Conservation (phyloP, 2,329 filamentous ascomycete genomes). For the Zopfia rhizophila region DNA sequence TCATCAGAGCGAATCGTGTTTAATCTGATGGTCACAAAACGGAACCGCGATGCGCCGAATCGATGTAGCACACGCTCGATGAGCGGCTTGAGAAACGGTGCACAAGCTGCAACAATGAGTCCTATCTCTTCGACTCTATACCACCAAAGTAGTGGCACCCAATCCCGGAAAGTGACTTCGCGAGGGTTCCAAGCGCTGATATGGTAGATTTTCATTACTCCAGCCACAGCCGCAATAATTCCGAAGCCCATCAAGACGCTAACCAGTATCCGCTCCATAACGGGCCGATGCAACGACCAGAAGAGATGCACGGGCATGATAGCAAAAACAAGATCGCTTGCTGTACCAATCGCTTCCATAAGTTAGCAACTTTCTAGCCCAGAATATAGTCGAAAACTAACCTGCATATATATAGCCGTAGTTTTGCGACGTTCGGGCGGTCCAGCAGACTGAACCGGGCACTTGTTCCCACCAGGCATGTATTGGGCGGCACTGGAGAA, state of each 20-base stretch:
- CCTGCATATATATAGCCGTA: conserved; percentile 18
- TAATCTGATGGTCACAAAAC: conserved; percentile 9
- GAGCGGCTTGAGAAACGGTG: conserved; percentile 13
- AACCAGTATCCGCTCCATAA: conserved; percentile 10
- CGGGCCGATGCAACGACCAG: conserved; percentile 13
- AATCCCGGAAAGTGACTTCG: conserved; percentile 10
- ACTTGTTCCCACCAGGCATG: conserved; percentile 14
- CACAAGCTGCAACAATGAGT: conserved; percentile 18
- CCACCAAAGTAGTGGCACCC: conserved; percentile 16
- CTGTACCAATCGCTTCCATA: conserved; percentile 10
- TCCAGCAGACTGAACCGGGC: conserved; percentile 10
- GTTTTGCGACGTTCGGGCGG: conserved; percentile 7
- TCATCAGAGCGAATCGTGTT: no score
- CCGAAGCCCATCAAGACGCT: conserved; percentile 16
- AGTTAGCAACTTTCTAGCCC: conserved; percentile 7
- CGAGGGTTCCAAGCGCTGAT: conserved; percentile 15
- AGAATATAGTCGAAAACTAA: not conserved
- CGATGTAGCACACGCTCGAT: conserved; percentile 9
- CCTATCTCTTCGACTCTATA: conserved; percentile 19
- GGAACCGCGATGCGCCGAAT: conserved; percentile 3
- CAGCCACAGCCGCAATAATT: conserved; percentile 12
- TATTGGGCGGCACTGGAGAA: conserved; percentile 14
- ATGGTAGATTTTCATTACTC: conserved; percentile 14
- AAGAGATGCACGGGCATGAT: conserved; percentile 14
- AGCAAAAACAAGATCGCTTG: conserved; percentile 16